These are phyloP conservation scores for Penicillium sp. DNA, from an alignment of 2,329 filamentous ascomycete genomes.

Conservation along the genomic window DNA sequence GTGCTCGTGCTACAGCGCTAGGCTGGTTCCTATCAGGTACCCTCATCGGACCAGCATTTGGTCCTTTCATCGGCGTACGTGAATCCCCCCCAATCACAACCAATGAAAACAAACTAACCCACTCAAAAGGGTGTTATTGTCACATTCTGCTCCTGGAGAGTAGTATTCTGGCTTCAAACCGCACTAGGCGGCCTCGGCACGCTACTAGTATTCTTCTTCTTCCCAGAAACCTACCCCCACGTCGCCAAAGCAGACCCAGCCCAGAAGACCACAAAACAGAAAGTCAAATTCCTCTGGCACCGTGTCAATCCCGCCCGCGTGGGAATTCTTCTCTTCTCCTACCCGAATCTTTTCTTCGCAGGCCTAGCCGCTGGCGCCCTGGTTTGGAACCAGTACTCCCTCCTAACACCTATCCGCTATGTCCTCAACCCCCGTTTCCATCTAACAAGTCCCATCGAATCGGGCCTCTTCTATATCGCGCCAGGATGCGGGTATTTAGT, in stretches of 20 bases:
- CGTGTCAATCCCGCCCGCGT: constrained; percentile 67
- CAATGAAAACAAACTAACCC: constrained; percentile 45
- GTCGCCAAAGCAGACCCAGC: constrained; percentile 63
- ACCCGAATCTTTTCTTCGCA: constrained; percentile 67
- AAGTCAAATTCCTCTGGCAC: constrained; percentile 56
- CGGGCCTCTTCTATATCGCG: constrained; percentile 72
- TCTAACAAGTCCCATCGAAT: constrained; percentile 65
- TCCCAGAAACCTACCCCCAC: constrained; percentile 72
- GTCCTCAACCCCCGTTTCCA: constrained; percentile 73
- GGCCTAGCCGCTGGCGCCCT: constrained; percentile 63
- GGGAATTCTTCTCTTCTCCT: constrained; percentile 64
- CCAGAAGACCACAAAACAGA: constrained; percentile 53
- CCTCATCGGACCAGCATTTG: constrained; percentile 69
- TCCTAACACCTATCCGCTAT: constrained; percentile 70
- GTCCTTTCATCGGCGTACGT: constrained; percentile 45
- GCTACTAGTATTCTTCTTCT: constrained; percentile 62
- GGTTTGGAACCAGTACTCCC: constrained; percentile 74
- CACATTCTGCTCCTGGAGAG: constrained; percentile 70
- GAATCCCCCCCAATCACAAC: background rate
- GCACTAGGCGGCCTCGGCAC: constrained; percentile 64
- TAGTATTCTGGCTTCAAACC: constrained; percentile 76
- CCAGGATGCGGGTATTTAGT: constrained; percentile 70
- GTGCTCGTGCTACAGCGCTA: constrained; percentile 69
- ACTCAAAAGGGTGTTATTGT: constrained; percentile 69
- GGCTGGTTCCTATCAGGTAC: constrained; percentile 73